phyloP scores from a whole-genome alignment of 73 alveolate species.

The Paramecium octaurelia region DNA sequence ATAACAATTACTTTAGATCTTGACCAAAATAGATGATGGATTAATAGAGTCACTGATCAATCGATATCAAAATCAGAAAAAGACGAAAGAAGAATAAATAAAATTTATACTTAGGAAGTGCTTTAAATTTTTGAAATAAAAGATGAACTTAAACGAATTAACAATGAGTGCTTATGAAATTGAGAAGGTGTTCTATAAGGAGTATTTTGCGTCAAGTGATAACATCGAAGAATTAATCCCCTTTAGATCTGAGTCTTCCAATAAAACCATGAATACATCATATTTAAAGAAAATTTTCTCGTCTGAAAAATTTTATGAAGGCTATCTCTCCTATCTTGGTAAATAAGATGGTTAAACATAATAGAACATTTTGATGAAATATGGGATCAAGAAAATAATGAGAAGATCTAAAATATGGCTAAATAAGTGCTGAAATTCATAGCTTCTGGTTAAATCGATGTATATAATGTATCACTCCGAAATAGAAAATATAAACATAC shows the following conservation, averaged over 20 bases:
- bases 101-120: constrained; percentile 57
- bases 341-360: neutral
- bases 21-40: neutral
- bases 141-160: constrained; percentile 48
- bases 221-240: constrained; percentile 32
- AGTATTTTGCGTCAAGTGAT: neutral
- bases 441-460: neutral
- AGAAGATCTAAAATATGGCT: constrained; percentile 23
- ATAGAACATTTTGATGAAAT: constrained; percentile 30
- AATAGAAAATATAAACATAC: neutral
- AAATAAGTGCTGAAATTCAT: neutral
- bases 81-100: constrained; percentile 59
- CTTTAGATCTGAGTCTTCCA: neutral
- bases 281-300: constrained; percentile 37
- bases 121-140: constrained; percentile 50
- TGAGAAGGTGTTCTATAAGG: constrained; percentile 4
- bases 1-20: neutral
- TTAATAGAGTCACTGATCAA: neutral
- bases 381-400: constrained; percentile 42
- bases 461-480: neutral
- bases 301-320: constrained; percentile 7
- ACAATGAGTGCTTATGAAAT: constrained; percentile 39
- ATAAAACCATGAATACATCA: constrained; percentile 26
- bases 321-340: neutral
- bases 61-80: neutral